Conservation (phyloP, 306 rosid species). For the Gillenia trifoliata region DNA sequence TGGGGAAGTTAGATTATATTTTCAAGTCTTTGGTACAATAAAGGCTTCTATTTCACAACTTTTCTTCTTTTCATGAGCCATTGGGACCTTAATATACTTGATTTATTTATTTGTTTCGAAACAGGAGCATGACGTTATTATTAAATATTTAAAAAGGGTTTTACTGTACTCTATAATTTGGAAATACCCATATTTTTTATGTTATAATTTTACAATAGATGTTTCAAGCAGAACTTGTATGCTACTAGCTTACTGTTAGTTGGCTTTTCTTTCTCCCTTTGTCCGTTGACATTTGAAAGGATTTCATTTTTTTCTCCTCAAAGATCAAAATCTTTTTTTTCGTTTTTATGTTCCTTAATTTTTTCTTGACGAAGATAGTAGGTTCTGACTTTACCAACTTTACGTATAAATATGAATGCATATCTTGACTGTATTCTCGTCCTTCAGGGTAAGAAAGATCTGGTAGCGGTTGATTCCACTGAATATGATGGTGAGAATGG, state of each 20-base stretch:
- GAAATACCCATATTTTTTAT: neutral
- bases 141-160: too few species aligned
- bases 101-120: neutral
- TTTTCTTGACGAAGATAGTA: neutral
- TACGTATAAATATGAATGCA: neutral
- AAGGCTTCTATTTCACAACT: neutral
- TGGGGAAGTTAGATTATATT: neutral
- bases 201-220: neutral
- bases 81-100: neutral
- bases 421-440: constrained; percentile 5
- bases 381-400: neutral
- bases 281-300: neutral
- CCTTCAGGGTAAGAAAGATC: constrained; percentile 84
- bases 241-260: neutral
- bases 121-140: neutral
- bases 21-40: neutral
- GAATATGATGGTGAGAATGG: constrained; percentile 63
- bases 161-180: neutral
- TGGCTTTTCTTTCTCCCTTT: neutral
- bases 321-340: neutral
- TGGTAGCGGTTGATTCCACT: constrained; percentile 58
- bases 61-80: neutral
- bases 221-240: neutral
- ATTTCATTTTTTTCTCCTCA: neutral
- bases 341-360: neutral